Conservation (phyloP, 805 yeast species). For the Saturnispora sekii region DNA sequence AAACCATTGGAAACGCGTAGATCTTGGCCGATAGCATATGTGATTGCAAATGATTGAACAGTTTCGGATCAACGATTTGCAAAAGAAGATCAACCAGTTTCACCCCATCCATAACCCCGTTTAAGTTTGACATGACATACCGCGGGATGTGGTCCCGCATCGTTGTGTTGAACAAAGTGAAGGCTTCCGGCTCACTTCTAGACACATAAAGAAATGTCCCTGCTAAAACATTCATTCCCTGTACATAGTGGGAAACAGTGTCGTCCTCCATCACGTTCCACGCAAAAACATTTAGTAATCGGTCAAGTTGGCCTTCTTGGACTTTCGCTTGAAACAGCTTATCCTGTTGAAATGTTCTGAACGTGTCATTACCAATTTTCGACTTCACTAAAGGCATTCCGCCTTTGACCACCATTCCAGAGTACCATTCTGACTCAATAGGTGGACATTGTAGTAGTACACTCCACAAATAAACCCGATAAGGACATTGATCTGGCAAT, state of each 20-base stretch:
- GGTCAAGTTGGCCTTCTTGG: constrained; percentile 54
- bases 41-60: constrained; percentile 48
- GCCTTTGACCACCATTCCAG: constrained; percentile 43
- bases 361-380: constrained; percentile 36
- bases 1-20: constrained; percentile 75
- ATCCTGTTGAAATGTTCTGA: constrained; percentile 75
- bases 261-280: constrained; percentile 10
- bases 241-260: constrained; percentile 57
- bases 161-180: constrained; percentile 54
- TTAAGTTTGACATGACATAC: constrained; percentile 65
- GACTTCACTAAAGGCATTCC: constrained; percentile 15
- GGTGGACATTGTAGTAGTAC: constrained; percentile 59
- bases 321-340: constrained; percentile 58
- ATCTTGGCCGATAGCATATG: constrained; percentile 73
- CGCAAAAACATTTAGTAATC: constrained; percentile 70
- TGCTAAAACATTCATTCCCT: constrained; percentile 79
- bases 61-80: constrained; percentile 61
- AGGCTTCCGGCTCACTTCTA: constrained; percentile 81
- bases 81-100: constrained; percentile 66
- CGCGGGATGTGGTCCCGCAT: constrained; percentile 61
- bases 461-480: constrained; percentile 74
- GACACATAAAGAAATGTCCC: constrained; percentile 76
- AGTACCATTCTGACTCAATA: constrained; percentile 44
- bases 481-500: constrained; percentile 39
- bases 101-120: constrained; percentile 74